Percentiles rank a stretch among this genome's conserved stretches.
Conservation (phyloP, 768 basidiomycete genomes). For the Dentipellis fragilis region DNA sequence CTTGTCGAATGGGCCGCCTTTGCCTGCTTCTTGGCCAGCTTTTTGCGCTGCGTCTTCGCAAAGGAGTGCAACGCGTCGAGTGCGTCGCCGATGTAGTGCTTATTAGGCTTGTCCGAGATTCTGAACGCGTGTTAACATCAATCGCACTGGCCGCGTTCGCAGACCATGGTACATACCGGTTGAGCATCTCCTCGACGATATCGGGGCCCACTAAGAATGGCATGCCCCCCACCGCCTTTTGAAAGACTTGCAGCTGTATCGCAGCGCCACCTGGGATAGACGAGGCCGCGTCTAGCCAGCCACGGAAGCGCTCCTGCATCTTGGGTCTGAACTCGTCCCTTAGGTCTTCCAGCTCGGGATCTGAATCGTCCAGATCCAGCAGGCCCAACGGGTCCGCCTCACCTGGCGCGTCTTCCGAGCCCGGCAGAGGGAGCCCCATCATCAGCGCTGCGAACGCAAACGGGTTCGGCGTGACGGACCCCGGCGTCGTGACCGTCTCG, state of each 20-base stretch:
- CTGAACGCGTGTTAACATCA: conserved; percentile 20
- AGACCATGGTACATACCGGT: conserved; percentile 29
- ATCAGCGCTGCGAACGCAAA: conserved; percentile 60
- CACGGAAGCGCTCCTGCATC: conserved; percentile 45
- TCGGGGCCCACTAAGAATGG: conserved; percentile 44
- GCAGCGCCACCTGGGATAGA: conserved; percentile 28
- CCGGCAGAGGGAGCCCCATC: conserved; percentile 39
- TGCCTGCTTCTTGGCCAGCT: conserved; percentile 11
- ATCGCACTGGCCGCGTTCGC: not conserved
- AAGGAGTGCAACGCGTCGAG: conserved; percentile 39
- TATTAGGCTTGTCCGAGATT: conserved; percentile 44
- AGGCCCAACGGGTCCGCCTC: conserved; percentile 39
- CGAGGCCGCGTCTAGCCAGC: conserved; percentile 38
- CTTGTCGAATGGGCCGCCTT: not conserved
- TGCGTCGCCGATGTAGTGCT: conserved; percentile 40
- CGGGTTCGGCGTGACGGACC: conserved; percentile 29
- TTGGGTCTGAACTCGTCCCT: conserved; percentile 51
- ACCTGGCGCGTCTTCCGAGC: conserved; percentile 26
- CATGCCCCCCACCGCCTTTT: conserved; percentile 40
- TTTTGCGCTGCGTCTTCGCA: conserved; percentile 40
- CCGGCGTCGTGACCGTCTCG: conserved; percentile 34
- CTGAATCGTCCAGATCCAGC: conserved; percentile 39
- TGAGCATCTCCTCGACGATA: conserved; percentile 45
- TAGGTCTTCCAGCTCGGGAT: conserved; percentile 50
- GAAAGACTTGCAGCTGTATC: conserved; percentile 32